A percentile compares a stretch with the other conserved stretches of the same genome.
These are phyloP conservation scores for Artemisia tridentata DNA, from an alignment of 129 eudicot genomes.

Conservation along the genomic window DNA sequence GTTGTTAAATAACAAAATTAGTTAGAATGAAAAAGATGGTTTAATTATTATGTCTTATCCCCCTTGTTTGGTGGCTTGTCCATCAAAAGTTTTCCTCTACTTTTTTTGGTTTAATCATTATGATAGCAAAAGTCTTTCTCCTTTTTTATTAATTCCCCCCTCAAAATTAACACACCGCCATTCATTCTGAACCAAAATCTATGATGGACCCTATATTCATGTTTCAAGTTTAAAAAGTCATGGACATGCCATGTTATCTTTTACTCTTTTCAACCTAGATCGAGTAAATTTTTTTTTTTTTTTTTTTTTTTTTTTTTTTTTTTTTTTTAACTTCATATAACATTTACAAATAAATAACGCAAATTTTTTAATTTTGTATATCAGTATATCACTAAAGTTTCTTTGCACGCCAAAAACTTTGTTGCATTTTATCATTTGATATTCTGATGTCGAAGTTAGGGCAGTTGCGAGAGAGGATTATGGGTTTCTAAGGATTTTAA, in stretches of 20 bases:
- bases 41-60: slow-evolving; percentile 29
- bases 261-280: background rate
- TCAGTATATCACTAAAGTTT: too few relatives aligned
- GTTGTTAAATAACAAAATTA: slow-evolving; percentile 29
- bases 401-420: too few relatives aligned
- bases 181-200: slow-evolving; percentile 10
- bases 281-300: too few relatives aligned
- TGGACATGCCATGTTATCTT: too few relatives aligned
- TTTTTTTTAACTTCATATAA: background rate
- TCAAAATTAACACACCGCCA: slow-evolving; percentile 23
- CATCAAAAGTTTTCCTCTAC: slow-evolving; percentile 19
- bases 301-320: too few relatives aligned
- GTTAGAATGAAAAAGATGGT: slow-evolving; percentile 38
- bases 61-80: slow-evolving; percentile 44
- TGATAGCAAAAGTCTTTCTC: background rate
- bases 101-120: slow-evolving; percentile 7
- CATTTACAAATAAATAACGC: too few relatives aligned
- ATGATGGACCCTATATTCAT: slow-evolving; percentile 23
- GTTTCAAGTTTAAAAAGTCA: background rate
- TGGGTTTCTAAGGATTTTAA: too few relatives aligned
- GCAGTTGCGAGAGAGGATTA: too few relatives aligned
- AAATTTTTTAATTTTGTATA: too few relatives aligned
- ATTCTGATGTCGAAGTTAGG: too few relatives aligned
- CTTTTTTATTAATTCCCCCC: slow-evolving; percentile 16
- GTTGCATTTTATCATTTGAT: too few relatives aligned